Evolutionary conservation across 805 yeast genomes (phyloP).

Genomic region (Groenewaldozyma tartarivorans): DNA sequence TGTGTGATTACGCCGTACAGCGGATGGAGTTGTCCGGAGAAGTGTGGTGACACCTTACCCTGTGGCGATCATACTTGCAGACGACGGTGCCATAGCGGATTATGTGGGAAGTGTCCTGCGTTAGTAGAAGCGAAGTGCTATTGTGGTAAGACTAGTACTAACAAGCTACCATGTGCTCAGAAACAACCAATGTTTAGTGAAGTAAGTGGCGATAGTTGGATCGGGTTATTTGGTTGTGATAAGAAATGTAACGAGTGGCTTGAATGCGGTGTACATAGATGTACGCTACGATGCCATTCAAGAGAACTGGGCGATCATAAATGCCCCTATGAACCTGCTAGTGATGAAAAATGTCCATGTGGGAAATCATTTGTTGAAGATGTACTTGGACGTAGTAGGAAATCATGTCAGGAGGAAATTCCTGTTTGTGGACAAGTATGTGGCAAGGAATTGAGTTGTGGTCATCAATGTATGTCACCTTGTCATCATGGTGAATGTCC

Average conservation of each 20-base stretch:
- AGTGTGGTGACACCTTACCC: constrained; percentile 56
- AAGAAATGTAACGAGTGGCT: constrained; percentile 36
- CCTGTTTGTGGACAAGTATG: constrained; percentile 67
- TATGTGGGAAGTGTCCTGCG: constrained; percentile 67
- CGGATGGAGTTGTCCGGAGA: constrained; percentile 60
- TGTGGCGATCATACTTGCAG: constrained; percentile 64
- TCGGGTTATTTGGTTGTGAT: constrained; percentile 44
- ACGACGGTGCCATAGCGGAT: constrained; percentile 62
- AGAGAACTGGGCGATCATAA: constrained; percentile 29
- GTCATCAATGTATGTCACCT: constrained; percentile 53
- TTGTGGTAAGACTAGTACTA: constrained; percentile 51
- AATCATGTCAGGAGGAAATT: constrained; percentile 62
- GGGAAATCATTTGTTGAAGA: constrained; percentile 49
- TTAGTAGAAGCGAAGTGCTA: constrained; percentile 48
- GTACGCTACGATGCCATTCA: constrained; percentile 46
- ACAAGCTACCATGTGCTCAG: constrained; percentile 17
- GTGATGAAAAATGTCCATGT: constrained; percentile 65
- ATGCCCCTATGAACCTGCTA: constrained; percentile 59
- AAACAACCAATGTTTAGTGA: constrained; percentile 12
- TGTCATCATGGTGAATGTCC: constrained; percentile 78
- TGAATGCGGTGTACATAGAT: constrained; percentile 57
- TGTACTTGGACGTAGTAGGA: constrained; percentile 34
- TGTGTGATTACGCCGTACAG: constrained; percentile 60
- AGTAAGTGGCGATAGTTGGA: constrained; percentile 30
- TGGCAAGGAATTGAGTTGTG: constrained; percentile 57